Evolutionary conservation across 805 yeast genomes (phyloP), one percentile per base, ranked within the genome.

Genomic region (Candida cerambycidarum): DNA sequence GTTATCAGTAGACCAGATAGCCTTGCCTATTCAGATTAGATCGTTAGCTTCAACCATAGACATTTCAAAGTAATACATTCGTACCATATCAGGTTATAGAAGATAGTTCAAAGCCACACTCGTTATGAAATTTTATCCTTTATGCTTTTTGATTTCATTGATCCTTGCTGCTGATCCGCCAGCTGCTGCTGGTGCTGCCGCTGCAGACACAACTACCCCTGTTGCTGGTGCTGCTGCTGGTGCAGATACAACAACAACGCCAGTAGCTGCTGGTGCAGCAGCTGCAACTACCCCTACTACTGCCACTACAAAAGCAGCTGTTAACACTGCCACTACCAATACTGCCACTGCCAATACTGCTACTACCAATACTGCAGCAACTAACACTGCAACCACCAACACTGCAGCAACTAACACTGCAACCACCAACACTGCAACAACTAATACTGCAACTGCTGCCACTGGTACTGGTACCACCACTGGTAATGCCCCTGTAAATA

Each of bases 301-400:
- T 8, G 43, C 41, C 21, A 46, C 50, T 17, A 39, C 46, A 16
- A 41, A n/a, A 21, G 23, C 23, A 21, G 23, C 23, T 6, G 23
- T 8, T 21, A 8, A 21, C 23, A 21, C 23, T 21, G 23, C 5
- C 8, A 21, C 23, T 3, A 44, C 52, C 15, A 32, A 47, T 13
- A 23, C 42, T 12, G 35, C 55, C 1, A 53, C 48, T 18, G 50
- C 50, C n/a, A 46, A 50, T 19, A 46, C 57, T 15, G 41, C 53
- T 25, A 42, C 57, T 28, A 46, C 54, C 4, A 47, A 45, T 8
- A 33, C 32, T 11, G 29, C 42, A 14, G 49, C 51, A 2, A 42
- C 50, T 8, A 47, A 27, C 35, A 40, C 48, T 4, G 38, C 43
- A 9, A 45, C 55, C 10, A 37, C 50, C 11, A 42, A 49, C 19